Base-by-base conservation (phyloP, 768 basidiomycete genomes). In the Phanerodontia chrysosporium region DNA sequence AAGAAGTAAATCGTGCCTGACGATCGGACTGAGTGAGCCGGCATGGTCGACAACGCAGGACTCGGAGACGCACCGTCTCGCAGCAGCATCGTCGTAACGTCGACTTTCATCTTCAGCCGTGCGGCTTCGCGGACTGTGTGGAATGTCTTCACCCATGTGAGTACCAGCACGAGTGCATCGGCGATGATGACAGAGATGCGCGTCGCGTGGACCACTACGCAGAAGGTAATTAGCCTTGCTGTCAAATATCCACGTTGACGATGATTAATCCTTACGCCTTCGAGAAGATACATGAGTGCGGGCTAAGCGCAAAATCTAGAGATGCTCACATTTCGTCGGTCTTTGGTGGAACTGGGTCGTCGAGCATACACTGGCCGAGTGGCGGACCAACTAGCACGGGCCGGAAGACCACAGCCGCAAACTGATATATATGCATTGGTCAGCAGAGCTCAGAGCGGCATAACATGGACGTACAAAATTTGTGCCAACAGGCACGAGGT, bases 101-200 rank as follows among this genome's bases (percentile, higher is more conserved):
- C 35, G 1, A 46, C 49, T 24, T 28, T 29, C 25, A 59, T 44
- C 4, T 35, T 25, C 16, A 46, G 27, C 14, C 28, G 30, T 22
- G n/a, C 28, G 21, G 58, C 58, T 27, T 54, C 39, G 16, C 58
- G 39, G 7, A 7, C 32, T 7, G 18, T 18, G 14, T n/a, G 32
- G 30, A 45, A 44, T 7, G 58, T 59, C 32, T 59, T 59, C 24
- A 35, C 49, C 51, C 49, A 53, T 3, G 58, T 59, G 1, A 59
- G 16, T 1, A 54, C 29, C 1, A 59, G 49, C 3, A 59, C 58
- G 25, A 53, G 35, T 2, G 30, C 36, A 35, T 59, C 58, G 4
- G 58, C 49, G 10, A 53, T 29, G 25, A 59, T 59, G n/a, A 59
- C 58, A 8, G 27, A 49, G 21, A 45, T 53, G 18, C 58, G 49